Evolutionary conservation across 2,329 filamentous ascomycete species (phyloP).

Genomic region (Shiraia bambusicola): DNA sequence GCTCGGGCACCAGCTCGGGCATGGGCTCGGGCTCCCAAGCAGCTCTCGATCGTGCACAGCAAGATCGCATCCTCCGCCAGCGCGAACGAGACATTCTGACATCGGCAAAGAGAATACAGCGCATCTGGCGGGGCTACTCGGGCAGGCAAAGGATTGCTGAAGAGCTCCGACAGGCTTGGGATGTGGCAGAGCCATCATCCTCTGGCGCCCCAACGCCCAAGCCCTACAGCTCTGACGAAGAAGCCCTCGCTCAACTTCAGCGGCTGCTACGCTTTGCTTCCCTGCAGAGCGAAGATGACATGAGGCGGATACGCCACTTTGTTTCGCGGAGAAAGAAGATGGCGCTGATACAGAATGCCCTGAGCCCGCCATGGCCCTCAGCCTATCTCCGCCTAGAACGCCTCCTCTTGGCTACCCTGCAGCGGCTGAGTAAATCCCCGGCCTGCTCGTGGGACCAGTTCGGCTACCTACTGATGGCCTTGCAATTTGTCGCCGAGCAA

Average conservation of each 20-base stretch:
- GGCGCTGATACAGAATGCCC: constrained; percentile 19
- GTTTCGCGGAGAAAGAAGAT: constrained; percentile 42
- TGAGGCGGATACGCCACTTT: constrained; percentile 45
- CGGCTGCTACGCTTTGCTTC: constrained; percentile 49
- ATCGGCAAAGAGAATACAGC: constrained; percentile 74
- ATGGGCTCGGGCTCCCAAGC: constrained; percentile 64
- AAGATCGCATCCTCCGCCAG: constrained; percentile 78
- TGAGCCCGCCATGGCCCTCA: constrained; percentile 42
- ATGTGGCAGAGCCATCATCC: constrained; percentile 28
- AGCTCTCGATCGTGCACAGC: constrained; percentile 81
- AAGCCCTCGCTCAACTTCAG: constrained; percentile 45
- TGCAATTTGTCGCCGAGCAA: constrained; percentile 35
- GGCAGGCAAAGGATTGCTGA: constrained; percentile 61
- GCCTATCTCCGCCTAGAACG: constrained; percentile 47
- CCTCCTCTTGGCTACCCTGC: constrained; percentile 41
- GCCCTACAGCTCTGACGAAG: constrained; percentile 42
- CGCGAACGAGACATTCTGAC: constrained; percentile 75
- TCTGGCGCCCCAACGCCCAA: constrained; percentile 9
- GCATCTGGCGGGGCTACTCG: constrained; percentile 76
- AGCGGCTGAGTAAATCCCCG: constrained; percentile 19
- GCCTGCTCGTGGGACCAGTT: constrained; percentile 12
- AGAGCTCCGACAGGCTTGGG: constrained; percentile 47
- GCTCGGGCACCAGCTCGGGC: too few relatives aligned
- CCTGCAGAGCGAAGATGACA: constrained; percentile 41
- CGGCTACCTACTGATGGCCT: constrained; percentile 18